phyloP scores from a whole-genome alignment of 169 alveolate species.

The Plasmodium billcollinsi region DNA sequence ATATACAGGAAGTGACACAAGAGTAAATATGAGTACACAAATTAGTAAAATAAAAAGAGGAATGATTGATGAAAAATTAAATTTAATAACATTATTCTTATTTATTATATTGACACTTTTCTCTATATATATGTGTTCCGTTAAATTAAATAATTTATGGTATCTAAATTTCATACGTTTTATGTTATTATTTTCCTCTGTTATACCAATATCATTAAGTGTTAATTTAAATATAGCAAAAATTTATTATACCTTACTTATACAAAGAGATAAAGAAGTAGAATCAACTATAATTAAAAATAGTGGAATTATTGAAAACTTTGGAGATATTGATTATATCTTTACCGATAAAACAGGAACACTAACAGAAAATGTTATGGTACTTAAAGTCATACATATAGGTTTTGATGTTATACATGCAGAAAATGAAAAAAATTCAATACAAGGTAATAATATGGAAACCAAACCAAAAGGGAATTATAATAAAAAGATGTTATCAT shows the following conservation, averaged over 20 bases:
- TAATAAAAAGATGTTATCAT: slow-evolving; percentile 36
- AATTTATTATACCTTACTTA: slow-evolving; percentile 90
- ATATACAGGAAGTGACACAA: slow-evolving; percentile 92
- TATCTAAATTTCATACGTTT: slow-evolving; percentile 88
- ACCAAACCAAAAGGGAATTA: slow-evolving; percentile 35
- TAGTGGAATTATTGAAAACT: slow-evolving; percentile 93
- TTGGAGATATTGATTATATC: slow-evolving; percentile 96
- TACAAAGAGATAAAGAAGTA: slow-evolving; percentile 92
- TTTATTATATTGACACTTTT: slow-evolving; percentile 87
- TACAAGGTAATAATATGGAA: slow-evolving; percentile 28
- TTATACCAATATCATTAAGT: slow-evolving; percentile 97
- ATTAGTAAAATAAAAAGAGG: slow-evolving; percentile 93
- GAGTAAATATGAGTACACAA: slow-evolving; percentile 88
- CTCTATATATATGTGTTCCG: slow-evolving; percentile 76
- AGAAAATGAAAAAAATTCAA: slow-evolving; percentile 59
- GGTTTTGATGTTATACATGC: slow-evolving; percentile 85
- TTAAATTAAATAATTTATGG: slow-evolving; percentile 56
- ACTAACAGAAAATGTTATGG: slow-evolving; percentile 97
- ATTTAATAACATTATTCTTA: slow-evolving; percentile 90
- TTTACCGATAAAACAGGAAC: slow-evolving; percentile 99
- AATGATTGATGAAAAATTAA: slow-evolving; percentile 92
- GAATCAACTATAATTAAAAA: slow-evolving; percentile 95
- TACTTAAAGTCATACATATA: slow-evolving; percentile 85
- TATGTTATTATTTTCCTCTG: slow-evolving; percentile 94
- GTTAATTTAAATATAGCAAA: slow-evolving; percentile 98